Conservation (phyloP, 2,329 filamentous ascomycete genomes). For the Aspergillus carbonarius region DNA sequence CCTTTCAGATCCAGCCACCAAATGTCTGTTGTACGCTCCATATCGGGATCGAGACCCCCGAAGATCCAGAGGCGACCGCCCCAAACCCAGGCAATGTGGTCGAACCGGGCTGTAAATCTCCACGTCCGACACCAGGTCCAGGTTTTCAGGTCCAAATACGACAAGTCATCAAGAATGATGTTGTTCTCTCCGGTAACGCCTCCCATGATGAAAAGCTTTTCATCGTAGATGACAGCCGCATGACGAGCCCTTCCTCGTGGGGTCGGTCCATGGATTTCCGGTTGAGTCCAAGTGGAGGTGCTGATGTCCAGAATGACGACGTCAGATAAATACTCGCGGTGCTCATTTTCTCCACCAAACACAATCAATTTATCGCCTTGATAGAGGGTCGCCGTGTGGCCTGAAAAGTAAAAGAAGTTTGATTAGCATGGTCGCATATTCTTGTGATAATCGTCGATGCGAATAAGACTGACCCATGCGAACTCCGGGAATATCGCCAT, state of each 20-base stretch:
- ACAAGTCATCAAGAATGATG: slow-evolving; percentile 90
- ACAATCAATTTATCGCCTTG: slow-evolving; percentile 93
- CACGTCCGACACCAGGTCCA: slow-evolving; percentile 97
- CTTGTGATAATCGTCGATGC: neutral
- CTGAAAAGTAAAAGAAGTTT: slow-evolving; percentile 44
- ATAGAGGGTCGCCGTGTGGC: slow-evolving; percentile 92
- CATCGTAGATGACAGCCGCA: slow-evolving; percentile 89
- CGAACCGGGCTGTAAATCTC: slow-evolving; percentile 92
- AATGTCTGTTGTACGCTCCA: slow-evolving; percentile 94
- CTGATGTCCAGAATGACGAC: slow-evolving; percentile 94
- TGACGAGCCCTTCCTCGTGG: slow-evolving; percentile 90
- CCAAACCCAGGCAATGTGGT: slow-evolving; percentile 93
- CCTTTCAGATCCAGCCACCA: slow-evolving; percentile 98
- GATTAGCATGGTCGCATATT: neutral
- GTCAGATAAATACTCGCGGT: slow-evolving; percentile 91
- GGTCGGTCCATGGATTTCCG: slow-evolving; percentile 76
- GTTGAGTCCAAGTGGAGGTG: slow-evolving; percentile 93
- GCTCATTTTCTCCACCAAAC: slow-evolving; percentile 97
- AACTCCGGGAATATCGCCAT: slow-evolving; percentile 94
- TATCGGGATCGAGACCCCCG: slow-evolving; percentile 88
- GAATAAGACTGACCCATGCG: slow-evolving; percentile 72
- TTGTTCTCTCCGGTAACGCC: slow-evolving; percentile 94
- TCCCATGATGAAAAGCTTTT: slow-evolving; percentile 93
- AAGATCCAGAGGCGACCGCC: slow-evolving; percentile 94
- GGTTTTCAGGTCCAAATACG: slow-evolving; percentile 93